Conservation (phyloP, 2,329 filamentous ascomycete genomes). For the Lecanicillium sp. region DNA sequence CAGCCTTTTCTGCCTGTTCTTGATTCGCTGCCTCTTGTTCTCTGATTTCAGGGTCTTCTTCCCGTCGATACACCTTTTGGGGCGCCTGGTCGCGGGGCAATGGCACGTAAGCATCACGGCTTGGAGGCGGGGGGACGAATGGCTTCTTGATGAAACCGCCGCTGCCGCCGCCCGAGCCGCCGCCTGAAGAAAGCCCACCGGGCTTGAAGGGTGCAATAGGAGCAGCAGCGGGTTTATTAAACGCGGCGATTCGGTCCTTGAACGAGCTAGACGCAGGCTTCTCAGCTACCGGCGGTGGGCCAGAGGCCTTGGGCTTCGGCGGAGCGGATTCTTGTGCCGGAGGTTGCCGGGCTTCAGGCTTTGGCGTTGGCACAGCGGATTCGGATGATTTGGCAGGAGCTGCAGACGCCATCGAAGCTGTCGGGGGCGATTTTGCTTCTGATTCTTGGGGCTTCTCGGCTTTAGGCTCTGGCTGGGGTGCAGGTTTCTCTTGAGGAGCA, state of each 20-base stretch:
- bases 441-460: constrained; percentile 28
- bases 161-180: constrained; percentile 45
- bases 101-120: constrained; percentile 83
- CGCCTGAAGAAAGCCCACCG: constrained; percentile 35
- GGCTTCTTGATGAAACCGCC: constrained; percentile 87
- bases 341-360: constrained; percentile 24
- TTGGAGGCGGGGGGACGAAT: constrained; percentile 90
- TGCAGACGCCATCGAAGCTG: constrained; percentile 17
- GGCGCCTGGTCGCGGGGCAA: constrained; percentile 61
- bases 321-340: constrained; percentile 29
- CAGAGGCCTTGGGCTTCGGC: constrained; percentile 36
- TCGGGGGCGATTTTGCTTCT: constrained; percentile 18
- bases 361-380: constrained; percentile 21
- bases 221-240: constrained; percentile 82
- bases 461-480: constrained; percentile 23
- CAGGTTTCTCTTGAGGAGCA: constrained; percentile 26
- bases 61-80: constrained; percentile 71
- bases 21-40: constrained; percentile 57
- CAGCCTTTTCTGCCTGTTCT: constrained; percentile 61
- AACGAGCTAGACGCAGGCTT: constrained; percentile 75
- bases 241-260: constrained; percentile 91
- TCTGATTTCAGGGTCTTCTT: constrained; percentile 71
- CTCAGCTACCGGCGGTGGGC: constrained; percentile 59
- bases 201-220: constrained; percentile 90
- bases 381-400: no score